Percentiles rank a stretch among this genome's conserved stretches.
phyloP scores from a whole-genome alignment of 2,329 filamentous ascomycete genomes.

The Ophiostoma himal-ulmi region DNA sequence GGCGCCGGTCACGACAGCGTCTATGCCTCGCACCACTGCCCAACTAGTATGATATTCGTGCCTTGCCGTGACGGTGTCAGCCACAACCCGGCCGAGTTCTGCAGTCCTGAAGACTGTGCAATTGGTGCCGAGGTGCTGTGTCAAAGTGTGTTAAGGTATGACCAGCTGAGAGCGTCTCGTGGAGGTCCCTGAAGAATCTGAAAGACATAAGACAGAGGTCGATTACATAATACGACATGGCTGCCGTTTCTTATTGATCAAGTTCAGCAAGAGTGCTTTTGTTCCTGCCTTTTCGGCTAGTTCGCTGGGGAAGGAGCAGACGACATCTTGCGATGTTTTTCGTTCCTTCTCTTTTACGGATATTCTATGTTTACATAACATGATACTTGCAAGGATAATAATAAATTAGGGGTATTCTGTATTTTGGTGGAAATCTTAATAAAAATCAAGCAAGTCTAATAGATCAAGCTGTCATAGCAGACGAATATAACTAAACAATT shows the following conservation, averaged over 20 bases:
- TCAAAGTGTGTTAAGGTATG: slow-evolving; percentile 31
- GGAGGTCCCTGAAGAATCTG: neutral
- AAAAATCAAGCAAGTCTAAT: neutral
- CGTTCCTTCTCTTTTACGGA: neutral
- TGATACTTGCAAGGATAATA: neutral
- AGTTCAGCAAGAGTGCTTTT: neutral
- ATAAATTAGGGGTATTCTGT: neutral
- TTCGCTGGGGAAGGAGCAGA: neutral
- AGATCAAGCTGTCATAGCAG: no score
- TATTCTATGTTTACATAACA: neutral
- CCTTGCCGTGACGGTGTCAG: slow-evolving; percentile 58
- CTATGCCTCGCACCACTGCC: slow-evolving; percentile 52
- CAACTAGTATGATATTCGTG: slow-evolving; percentile 63
- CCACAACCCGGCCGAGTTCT: slow-evolving; percentile 59
- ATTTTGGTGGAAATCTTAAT: neutral
- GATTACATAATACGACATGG: neutral
- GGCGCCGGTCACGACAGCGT: slow-evolving; percentile 48
- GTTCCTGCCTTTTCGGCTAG: neutral
- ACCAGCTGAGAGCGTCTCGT: slow-evolving; percentile 23
- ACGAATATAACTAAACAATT: no score
- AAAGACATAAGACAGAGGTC: neutral
- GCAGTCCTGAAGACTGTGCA: slow-evolving; percentile 53
- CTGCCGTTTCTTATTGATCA: neutral
- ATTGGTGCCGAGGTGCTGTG: slow-evolving; percentile 48
- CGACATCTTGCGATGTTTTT: neutral